Conservation (phyloP, 1,284 basidiomycete species). For the Ustilago sp. region DNA sequence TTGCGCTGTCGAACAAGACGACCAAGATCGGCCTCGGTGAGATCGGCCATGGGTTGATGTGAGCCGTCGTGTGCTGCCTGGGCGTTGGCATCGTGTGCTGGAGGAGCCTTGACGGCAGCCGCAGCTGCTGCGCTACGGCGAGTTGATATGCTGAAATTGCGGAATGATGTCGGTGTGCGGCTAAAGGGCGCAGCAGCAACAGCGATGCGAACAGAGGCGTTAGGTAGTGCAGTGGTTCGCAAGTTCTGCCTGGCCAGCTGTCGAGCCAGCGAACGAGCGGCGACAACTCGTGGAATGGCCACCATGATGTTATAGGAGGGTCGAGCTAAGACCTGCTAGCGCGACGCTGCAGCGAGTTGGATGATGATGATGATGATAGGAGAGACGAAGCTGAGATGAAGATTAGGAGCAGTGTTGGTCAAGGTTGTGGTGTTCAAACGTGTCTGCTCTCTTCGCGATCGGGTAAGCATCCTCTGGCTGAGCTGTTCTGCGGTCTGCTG, state of each 20-base stretch:
- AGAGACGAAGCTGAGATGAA: background rate
- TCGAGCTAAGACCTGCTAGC: background rate
- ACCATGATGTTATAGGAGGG: constrained; percentile 21
- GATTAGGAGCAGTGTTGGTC: background rate
- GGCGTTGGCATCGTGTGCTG: constrained; percentile 41
- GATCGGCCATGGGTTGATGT: constrained; percentile 35
- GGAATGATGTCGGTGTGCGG: constrained; percentile 23
- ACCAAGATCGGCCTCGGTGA: constrained; percentile 62
- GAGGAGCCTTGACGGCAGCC: constrained; percentile 26
- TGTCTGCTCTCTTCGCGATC: background rate
- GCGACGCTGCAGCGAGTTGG: background rate
- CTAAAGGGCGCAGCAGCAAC: constrained; percentile 28
- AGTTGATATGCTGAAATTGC: constrained; percentile 30
- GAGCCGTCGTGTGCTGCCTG: constrained; percentile 31
- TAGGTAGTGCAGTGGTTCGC: constrained; percentile 14
- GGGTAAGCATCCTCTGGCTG: constrained; percentile 1
- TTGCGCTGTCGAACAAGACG: constrained; percentile 70
- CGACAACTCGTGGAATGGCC: constrained; percentile 37
- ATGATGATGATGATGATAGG: background rate
- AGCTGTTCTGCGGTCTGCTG: constrained; percentile 10
- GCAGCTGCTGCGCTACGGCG: constrained; percentile 34
- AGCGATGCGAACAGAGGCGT: constrained; percentile 19
- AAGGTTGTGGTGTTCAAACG: background rate
- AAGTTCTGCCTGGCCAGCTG: constrained; percentile 43
- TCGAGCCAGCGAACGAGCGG: constrained; percentile 46